Base-by-base conservation (phyloP, 1,284 basidiomycete genomes). In the Rhizoctonia solani region DNA sequence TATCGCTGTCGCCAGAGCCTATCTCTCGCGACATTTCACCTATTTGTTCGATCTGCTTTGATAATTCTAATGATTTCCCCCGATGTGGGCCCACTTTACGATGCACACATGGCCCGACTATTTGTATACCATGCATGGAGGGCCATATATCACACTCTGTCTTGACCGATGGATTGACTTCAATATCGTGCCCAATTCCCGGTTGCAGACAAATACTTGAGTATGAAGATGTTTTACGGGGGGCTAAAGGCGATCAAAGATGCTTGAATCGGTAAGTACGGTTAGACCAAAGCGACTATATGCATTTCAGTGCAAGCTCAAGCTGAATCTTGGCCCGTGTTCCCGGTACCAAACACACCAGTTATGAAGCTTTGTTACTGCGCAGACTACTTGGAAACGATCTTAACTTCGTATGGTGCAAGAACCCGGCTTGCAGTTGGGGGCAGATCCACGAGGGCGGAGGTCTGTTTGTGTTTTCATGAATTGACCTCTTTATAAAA, bases 301-400 rank as follows among this genome's bases (percentile, higher is more conserved):
- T 39, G 37, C 37, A n/a, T n/a, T n/a, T n/a, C n/a, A n/a, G n/a
- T n/a, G n/a, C n/a, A n/a, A n/a, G 37, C 37, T 8, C 37, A 39
- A 39, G 8, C 16, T 39, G 37, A 39, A 39, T 39, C 37, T 39
- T 8, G 37, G 37, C 8, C 37, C 9, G 16, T 39, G 9, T 8
- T 14, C 19, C 4, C n/a, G n/a, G n/a, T n/a, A n/a, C n/a, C n/a
- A n/a, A n/a, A n/a, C n/a, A n/a, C n/a, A n/a, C 27, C 23, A 65
- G 59, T 5, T 65, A 34, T 19, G 59, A 65, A 47, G n/a, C 27
- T 3, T 52, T 52, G 30, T 30, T 65, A 14, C 47, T 65, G n/a
- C 46, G 47, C 3, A 19, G 59, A 21, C 29, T 25, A 16, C 59
- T 65, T 11, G 5, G 27, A 19, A 19, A 14, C 1, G 59, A 65